Base-by-base conservation (phyloP, 2,329 filamentous ascomycete species). In the Fusarium musae region DNA sequence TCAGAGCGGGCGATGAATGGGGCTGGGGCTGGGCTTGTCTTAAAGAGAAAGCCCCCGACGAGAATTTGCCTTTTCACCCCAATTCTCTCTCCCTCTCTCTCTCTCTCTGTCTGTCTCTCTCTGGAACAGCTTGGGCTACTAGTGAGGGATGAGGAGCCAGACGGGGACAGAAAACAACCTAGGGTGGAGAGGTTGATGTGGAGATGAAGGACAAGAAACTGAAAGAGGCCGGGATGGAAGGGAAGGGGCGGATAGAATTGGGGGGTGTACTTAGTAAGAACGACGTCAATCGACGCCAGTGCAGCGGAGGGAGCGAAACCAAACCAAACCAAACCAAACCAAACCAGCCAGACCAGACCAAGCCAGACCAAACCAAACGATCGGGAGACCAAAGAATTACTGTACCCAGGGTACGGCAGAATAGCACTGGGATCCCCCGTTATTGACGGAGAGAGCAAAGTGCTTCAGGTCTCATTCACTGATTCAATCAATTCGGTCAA, bases 121-220 rank as follows among this genome's bases (percentile, higher is more conserved):
- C 40, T 46, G 46, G 30, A 36, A 26, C 28, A 69, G 61, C 43
- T 61, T 69, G 52, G 65, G 53, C 36, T 57, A 57, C 63, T 73
- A 73, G 66, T 64, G 58, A 62, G 42, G 62, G 66, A 53, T 52
- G 32, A 67, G 70, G 59, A 67, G 70, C 52, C 66, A 69, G 70
- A 60, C 49, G 57, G 60, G 43, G 60, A 73, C 70, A 72, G 47
- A 68, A 44, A 60, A 63, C 46, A 57, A 46, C 52, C 52, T 62
- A 63, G 70, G 60, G 70, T 74, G 70, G 70, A 66, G 68, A 66
- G 53, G 68, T 70, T 53, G 62, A 70, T 73, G 70, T 73, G 70
- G 70, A 73, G 70, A 73, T 71, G 61, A 46, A 60, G 57, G 58
- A 70, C 60, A 47, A 56, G 65, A 69, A 69, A 67, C 40, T 47